Evolutionary conservation across 495 filamentous ascomycete genomes (phyloP), one percentile per base, ranked within the genome.

Genomic region (Aspergillus sclerotiicarbonarius): DNA sequence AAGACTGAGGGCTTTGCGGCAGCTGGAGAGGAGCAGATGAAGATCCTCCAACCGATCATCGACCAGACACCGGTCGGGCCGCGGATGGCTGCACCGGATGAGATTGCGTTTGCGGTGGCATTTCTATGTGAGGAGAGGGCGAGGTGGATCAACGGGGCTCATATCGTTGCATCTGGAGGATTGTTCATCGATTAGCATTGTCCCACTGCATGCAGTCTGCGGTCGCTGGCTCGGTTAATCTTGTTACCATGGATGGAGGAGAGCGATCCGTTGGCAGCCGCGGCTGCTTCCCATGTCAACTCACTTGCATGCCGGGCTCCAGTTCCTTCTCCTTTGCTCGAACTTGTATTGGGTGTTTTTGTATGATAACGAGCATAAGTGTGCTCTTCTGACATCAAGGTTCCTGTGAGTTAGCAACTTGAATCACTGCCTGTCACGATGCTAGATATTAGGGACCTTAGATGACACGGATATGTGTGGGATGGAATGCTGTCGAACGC

Each of bases 81-180:
- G 1, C 55, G 74, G 32, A 67, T 77, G 67, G 74, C 54, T 9
- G 60, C 67, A 35, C 65, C 70, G 15, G 71, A 67, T 16, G 74
- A 77, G 60, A 73, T 77, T 58, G 73, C 74, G 0, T 76, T 59
- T 66, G 73, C 71, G 8, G 73, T 77, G 37, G 62, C 47, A 5
- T 69, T 74, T 51, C 51, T 77, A 13, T 72, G 70, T 21, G 64
- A 71, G 56, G 67, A 71, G 18, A 56, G 67, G 53, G 73, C 73
- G 19, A 67, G 74, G 25, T 77, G 74, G 74, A 64, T 77, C 8
- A 76, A 75, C 58, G 74, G 74, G 10, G 51, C 61, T 10, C 64
- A 76, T 65, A 19, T 77, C 29, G 63, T 65, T 60, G 72, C 69
- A 31, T 68, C 64, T 44, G 71, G 74, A 10, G 74, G 74, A 1